Percentiles rank a stretch among this genome's conserved stretches.
Conservation (phyloP, 192 early-diverging fungal species). For the Lunasporangiospora selenospora region DNA sequence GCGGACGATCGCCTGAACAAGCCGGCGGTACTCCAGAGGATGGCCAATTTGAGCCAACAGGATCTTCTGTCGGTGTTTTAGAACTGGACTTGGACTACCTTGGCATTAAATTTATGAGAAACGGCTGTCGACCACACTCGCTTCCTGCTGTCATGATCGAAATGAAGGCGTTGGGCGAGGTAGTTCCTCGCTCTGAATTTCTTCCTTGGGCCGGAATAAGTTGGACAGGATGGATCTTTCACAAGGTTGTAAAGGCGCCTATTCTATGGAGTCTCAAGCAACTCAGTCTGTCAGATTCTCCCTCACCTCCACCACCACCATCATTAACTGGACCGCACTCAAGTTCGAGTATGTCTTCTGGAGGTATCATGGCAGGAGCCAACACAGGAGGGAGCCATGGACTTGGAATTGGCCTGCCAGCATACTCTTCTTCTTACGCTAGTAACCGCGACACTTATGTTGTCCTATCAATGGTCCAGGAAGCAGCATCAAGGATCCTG, state of each 20-base stretch:
- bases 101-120: conserved; percentile 15
- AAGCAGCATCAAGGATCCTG: conserved; percentile 31
- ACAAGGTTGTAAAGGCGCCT: conserved; percentile 37
- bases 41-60: conserved; percentile 38
- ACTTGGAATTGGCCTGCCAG: conserved; percentile 5
- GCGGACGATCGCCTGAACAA: background rate
- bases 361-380: conserved; percentile 10
- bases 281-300: conserved; percentile 28
- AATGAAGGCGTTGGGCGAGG: conserved; percentile 25
- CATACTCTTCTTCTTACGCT: background rate
- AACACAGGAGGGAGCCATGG: conserved; percentile 8
- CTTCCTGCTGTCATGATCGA: conserved; percentile 26
- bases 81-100: conserved; percentile 39
- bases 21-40: background rate
- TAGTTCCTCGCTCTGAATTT: conserved; percentile 30
- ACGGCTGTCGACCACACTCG: conserved; percentile 20
- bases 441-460: conserved; percentile 26
- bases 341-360: conserved; percentile 3
- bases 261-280: conserved; percentile 41
- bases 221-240: conserved; percentile 44
- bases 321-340: conserved; percentile 7
- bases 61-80: conserved; percentile 27
- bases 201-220: conserved; percentile 45
- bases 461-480: conserved; percentile 25
- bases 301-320: conserved; percentile 11